Conservation (phyloP, 768 basidiomycete genomes). For the Dacryopinax primogenitus region DNA sequence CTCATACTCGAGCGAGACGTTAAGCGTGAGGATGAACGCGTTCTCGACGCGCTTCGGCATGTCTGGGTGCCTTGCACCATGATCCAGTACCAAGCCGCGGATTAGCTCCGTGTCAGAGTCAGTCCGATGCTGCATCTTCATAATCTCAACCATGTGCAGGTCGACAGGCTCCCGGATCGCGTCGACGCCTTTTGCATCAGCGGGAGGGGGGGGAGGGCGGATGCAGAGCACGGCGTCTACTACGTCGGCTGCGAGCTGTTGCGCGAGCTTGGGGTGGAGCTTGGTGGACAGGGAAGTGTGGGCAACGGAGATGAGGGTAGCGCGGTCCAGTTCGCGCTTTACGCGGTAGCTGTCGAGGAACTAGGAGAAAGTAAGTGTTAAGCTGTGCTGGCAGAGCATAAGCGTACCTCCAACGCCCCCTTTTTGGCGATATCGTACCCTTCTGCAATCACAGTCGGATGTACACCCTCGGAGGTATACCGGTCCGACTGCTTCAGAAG, state of each 20-base stretch:
- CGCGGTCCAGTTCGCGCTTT: conserved; percentile 62
- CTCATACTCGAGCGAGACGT: conserved; percentile 97
- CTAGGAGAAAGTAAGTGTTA: conserved; percentile 31
- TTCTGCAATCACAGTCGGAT: conserved; percentile 88
- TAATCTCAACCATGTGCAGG: conserved; percentile 97
- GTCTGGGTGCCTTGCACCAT: conserved; percentile 94
- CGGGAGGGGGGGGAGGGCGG: conserved; percentile 42
- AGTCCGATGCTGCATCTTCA: conserved; percentile 99
- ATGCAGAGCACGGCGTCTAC: conserved; percentile 92
- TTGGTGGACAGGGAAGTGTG: conserved; percentile 95
- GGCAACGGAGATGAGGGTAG: conserved; percentile 85
- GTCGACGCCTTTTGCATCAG: conserved; percentile 46
- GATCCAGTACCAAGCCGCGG: conserved; percentile 90
- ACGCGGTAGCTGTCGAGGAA: conserved; percentile 89
- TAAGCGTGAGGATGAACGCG: conserved; percentile 85
- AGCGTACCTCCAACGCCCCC: conserved; percentile 64
- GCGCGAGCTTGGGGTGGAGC: conserved; percentile 66
- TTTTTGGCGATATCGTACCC: conserved; percentile 98
- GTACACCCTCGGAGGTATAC: conserved; percentile 94
- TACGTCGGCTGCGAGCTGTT: conserved; percentile 77
- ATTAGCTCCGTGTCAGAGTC: conserved; percentile 94
- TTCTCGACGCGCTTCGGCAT: conserved; percentile 99
- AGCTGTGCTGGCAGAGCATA: neutral
- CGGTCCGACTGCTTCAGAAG: conserved; percentile 95
- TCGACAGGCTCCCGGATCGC: conserved; percentile 84